phyloP scores from a whole-genome alignment of 148 eudicot genomes.

The Camellia granthamiana region DNA sequence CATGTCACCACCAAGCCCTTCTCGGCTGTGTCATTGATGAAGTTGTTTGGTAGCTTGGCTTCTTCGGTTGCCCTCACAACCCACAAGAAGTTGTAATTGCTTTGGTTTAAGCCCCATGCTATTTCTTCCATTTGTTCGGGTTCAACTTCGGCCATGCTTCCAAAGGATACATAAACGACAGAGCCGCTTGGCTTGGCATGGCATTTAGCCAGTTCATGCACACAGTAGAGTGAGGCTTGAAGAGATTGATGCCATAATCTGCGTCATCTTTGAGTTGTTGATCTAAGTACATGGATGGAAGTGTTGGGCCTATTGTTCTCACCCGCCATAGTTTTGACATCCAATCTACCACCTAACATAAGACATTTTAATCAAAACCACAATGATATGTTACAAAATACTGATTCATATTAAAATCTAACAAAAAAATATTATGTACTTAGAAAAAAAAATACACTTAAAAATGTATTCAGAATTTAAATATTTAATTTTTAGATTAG shows the following conservation, averaged over 20 bases:
- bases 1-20: constrained; percentile 47
- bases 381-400: neutral
- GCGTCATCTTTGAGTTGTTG: constrained; percentile 44
- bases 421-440: neutral
- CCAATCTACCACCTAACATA: constrained; percentile 38
- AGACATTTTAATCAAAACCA: neutral
- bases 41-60: constrained; percentile 40
- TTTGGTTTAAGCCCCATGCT: constrained; percentile 32
- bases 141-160: constrained; percentile 42
- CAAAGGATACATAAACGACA: constrained; percentile 60
- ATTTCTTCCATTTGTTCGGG: constrained; percentile 47
- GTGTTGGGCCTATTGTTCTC: constrained; percentile 53
- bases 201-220: constrained; percentile 45
- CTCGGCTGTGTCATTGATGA: constrained; percentile 16
- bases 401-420: neutral
- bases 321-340: constrained; percentile 40
- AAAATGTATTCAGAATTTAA: no score
- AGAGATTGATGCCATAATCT: constrained; percentile 49
- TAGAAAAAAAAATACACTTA: no score
- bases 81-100: constrained; percentile 47
- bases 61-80: constrained; percentile 47
- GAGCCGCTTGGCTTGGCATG: constrained; percentile 41
- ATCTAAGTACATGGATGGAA: constrained; percentile 60
- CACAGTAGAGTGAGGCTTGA: constrained; percentile 23
- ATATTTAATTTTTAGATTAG: no score